Base-by-base conservation (phyloP, 306 rosid genomes). In the Adenanthera pavonina region DNA sequence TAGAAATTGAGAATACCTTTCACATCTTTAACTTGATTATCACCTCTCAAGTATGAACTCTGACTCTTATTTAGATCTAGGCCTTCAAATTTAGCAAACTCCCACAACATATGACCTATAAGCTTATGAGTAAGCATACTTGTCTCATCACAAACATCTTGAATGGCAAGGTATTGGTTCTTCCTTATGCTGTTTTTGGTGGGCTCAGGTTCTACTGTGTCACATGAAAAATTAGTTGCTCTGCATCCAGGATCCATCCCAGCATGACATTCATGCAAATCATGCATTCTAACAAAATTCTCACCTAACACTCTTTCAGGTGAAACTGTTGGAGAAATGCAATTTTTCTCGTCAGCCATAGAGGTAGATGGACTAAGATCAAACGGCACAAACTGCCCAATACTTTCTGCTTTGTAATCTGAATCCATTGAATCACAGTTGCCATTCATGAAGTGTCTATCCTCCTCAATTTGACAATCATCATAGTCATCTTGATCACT, bases 101-200 rank as follows among this genome's bases (percentile, higher is more conserved):
- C 88, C 71, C 82, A 80, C 83, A 95, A 74, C 84, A 92, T 34
- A 72, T 66, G 90, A 78, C 96, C 96, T 61, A 89, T 57, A 68
- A 93, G 84, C 78, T 90, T 88, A 88, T 89, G 87, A 53, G 94
- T 89, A 80, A 85, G 74, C 90, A 89, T 79, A 77, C 98, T 88
- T 20, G 97, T 88, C 86, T 89, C 89, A 60, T 95, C 98, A 87
- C 94, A 92, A 69, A 80, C 85, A 65, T 89, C 91, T 84, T 95
- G 99, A 81, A 84, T 65, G 25, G 84, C 80, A 35, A 95, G 91
- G 84, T 93, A 92, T 33, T 84, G 82, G 81, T 95, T 92, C 78
- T 84, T 84, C 78, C 76, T 69, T 13, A 74, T 62, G 19, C 61
- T 70, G 75, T 78, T 41, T 40, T 76, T 72, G 30, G 62, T 49